Evolutionary conservation across 148 eudicot genomes (phyloP).

Genomic region (Polygonum maritimum): DNA sequence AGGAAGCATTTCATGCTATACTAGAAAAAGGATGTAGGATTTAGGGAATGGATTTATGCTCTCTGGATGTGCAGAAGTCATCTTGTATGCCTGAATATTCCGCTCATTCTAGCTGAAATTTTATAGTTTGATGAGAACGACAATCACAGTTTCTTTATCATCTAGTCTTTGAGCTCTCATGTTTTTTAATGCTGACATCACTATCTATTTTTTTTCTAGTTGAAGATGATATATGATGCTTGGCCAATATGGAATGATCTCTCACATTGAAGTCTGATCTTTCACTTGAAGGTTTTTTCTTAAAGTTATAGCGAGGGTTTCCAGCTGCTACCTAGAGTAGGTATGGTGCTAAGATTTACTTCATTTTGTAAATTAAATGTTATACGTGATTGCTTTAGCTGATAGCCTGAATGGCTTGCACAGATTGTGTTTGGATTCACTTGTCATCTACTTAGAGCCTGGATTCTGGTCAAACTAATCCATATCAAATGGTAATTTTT

Average conservation of each 20-base stretch:
- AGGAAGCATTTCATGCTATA: no score
- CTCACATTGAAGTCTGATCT: background rate
- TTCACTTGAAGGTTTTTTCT: background rate
- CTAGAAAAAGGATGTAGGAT: no score
- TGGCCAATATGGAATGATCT: background rate
- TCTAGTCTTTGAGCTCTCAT: background rate
- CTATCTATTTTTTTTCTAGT: background rate
- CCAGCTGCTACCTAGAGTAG: background rate
- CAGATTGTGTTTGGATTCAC: background rate
- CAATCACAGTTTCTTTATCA: constrained; percentile 10
- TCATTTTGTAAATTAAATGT: background rate
- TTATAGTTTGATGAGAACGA: no score
- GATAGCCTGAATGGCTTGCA: background rate
- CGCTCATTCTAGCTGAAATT: no score
- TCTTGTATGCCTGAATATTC: no score
- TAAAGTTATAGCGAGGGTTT: background rate
- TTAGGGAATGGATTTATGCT: no score
- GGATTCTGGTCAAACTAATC: background rate
- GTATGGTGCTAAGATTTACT: background rate
- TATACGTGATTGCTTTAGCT: background rate
- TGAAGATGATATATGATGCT: background rate
- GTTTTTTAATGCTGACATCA: background rate
- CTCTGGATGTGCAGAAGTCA: no score
- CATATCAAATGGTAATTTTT: background rate
- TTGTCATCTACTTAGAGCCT: background rate